phyloP scores from a whole-genome alignment of 768 basidiomycete genomes.

The Suillus lakei region DNA sequence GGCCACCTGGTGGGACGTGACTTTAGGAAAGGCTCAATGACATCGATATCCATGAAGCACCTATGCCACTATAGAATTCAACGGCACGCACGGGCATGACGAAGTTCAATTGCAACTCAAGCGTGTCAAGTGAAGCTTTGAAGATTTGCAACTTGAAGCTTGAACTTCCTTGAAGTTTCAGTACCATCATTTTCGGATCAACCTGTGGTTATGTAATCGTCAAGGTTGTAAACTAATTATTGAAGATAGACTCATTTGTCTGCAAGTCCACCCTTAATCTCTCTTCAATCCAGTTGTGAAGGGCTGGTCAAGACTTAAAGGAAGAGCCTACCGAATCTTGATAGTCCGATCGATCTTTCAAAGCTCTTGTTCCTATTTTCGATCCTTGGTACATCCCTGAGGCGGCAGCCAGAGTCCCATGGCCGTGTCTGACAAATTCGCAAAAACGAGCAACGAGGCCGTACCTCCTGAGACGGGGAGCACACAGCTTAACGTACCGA shows the following conservation, averaged over 20 bases:
- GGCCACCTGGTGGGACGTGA: slow-evolving; percentile 59
- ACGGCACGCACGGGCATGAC: slow-evolving; percentile 25
- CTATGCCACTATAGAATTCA: slow-evolving; percentile 86
- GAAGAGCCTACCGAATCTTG: neutral
- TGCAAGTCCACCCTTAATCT: neutral
- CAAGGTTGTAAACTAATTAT: slow-evolving; percentile 5
- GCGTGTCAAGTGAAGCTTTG: neutral
- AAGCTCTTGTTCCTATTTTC: neutral
- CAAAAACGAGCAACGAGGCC: neutral
- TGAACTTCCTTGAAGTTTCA: no score
- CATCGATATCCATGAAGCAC: slow-evolving; percentile 39
- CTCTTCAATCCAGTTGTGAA: neutral
- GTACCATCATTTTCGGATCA: slow-evolving; percentile 1
- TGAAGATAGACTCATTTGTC: neutral
- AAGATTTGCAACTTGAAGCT: neutral
- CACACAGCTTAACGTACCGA: neutral
- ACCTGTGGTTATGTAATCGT: slow-evolving; percentile 11
- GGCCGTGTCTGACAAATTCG: neutral
- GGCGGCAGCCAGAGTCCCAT: neutral
- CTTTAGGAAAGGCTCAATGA: neutral
- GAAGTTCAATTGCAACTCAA: slow-evolving; percentile 11
- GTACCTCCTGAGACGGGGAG: neutral
- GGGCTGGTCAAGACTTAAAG: neutral
- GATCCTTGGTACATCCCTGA: neutral
- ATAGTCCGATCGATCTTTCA: neutral